phyloP scores from a whole-genome alignment of 176 grass and related monocot species.

The Avena sativa region DNA sequence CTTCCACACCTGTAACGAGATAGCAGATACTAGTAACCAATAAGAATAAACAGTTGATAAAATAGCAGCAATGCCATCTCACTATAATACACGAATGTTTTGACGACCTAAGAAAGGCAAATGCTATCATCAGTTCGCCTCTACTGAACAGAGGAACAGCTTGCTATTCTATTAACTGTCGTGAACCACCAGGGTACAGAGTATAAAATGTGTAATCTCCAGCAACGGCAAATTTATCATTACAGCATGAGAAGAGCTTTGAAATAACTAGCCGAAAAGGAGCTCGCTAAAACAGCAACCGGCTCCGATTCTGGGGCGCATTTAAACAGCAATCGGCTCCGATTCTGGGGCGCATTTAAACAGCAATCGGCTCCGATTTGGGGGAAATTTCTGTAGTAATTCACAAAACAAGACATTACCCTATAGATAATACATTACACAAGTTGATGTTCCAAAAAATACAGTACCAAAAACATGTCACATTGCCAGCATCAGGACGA shows the following conservation, averaged over 20 bases:
- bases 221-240: too few species aligned
- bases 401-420: not conserved
- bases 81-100: not conserved
- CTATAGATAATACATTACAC: not conserved
- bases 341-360: not conserved
- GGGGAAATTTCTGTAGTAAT: not conserved
- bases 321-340: not conserved
- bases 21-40: not conserved
- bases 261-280: not conserved
- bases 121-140: not conserved
- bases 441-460: not conserved
- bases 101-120: not conserved
- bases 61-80: not conserved
- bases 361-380: not conserved
- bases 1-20: constrained; percentile 60
- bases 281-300: not conserved
- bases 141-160: not conserved
- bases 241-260: too few species aligned
- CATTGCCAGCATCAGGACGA: not conserved
- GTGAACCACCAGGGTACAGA: too few species aligned
- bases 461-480: not conserved
- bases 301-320: too few species aligned
- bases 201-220: too few species aligned
- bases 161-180: not conserved
- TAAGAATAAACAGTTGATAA: not conserved